These are phyloP conservation scores for Carex cristatella DNA, from an alignment of 176 grass and related monocot genomes.

Conservation along the genomic window DNA sequence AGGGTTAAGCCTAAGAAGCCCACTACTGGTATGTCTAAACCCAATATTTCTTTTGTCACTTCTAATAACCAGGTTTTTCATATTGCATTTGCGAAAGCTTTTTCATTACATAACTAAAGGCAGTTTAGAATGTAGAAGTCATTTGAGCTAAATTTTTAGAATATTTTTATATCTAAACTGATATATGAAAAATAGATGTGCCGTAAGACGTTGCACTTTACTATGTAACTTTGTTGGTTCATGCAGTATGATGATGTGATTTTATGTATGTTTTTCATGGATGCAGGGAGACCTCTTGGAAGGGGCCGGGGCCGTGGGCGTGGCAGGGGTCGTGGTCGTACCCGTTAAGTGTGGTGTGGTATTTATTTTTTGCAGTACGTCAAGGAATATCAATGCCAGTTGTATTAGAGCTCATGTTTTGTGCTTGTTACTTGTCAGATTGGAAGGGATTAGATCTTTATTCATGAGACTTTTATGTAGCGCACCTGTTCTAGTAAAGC, in stretches of 20 bases:
- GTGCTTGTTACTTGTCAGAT: background rate
- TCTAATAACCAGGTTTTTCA: background rate
- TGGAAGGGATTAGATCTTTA: background rate
- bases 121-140: background rate
- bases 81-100: background rate
- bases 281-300: constrained; percentile 64
- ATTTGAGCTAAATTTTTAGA: background rate
- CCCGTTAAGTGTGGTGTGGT: constrained; percentile 31
- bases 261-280: background rate
- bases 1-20: constrained; percentile 86
- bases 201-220: background rate
- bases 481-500: constrained; percentile 1
- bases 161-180: background rate
- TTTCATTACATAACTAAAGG: background rate
- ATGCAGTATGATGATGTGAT: background rate
- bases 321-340: constrained; percentile 62
- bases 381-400: background rate
- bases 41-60: background rate
- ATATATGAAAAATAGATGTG: background rate
- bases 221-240: background rate
- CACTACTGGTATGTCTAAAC: constrained; percentile 38
- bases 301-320: constrained; percentile 74
- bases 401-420: constrained; percentile 20
- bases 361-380: background rate
- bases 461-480: background rate